Base-by-base conservation (phyloP, 306 rosid genomes). In the Quercus wislizeni region DNA sequence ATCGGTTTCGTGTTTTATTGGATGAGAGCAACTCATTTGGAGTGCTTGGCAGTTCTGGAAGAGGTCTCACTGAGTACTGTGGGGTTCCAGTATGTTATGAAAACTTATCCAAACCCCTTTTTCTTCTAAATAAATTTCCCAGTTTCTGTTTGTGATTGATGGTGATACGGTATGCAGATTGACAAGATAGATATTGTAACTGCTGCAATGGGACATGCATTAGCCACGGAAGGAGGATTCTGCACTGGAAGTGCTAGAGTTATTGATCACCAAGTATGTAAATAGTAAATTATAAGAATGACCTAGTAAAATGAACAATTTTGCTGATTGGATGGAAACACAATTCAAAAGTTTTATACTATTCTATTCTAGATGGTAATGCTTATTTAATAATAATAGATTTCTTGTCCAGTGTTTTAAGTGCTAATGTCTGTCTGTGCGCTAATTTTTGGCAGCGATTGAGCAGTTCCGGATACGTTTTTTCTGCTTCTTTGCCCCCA, bases 11-110 rank as follows among this genome's bases (percentile, higher is more conserved):
- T 71, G 94, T 91, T 86, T 84, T 91, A 85, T 76, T 96, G 90
- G 99, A 96, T 75, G 99, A 93, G 87, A 96, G 98, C 92, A 96
- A 96, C 88, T 96, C 99, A 12, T 78, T 96, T 81, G 99, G 99
- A 57, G 99, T 91, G 83, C 97, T 96, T 78, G 98, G 99, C 79
- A 83, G 79, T 64, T 84, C 92, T 20, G 98, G 99, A 88, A 88
- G 98, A 87, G 99, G 99, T 87, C 92, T 96, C 82, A 90, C 94
- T 18, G 97, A 93, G 79, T 73, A 80, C 83, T 93, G 71, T 63
- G 86, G 89, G 82, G 94, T 96, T 78, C 87, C 94, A 69, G 99
- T 96, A 92, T 81, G 88, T 84, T 78, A 76, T 67, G 84, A 83
- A 78, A 73, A 73, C 43, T 73, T 75, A 5, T 25, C 30, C n/a